Conservation (phyloP, 305 asterid species). For the Petunia hybrid region DNA sequence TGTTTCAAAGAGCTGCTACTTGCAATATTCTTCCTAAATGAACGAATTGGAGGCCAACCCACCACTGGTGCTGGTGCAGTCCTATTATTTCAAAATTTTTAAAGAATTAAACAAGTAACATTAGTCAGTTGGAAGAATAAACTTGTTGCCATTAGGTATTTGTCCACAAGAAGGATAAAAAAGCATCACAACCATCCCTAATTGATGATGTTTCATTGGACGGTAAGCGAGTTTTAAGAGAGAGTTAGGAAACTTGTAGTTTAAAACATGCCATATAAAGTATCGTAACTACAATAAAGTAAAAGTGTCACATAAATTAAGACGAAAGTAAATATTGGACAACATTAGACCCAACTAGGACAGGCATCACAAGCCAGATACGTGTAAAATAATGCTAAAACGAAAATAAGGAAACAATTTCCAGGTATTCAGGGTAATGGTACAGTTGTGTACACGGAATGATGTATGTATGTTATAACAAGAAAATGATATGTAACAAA, state of each 20-base stretch:
- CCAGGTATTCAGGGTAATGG: not conserved
- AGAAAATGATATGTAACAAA: conserved; percentile 14
- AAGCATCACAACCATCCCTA: too few relatives aligned
- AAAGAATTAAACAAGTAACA: not conserved
- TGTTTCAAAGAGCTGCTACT: conserved; percentile 52
- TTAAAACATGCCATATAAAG: too few relatives aligned
- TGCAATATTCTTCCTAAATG: conserved; percentile 69
- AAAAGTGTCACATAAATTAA: too few relatives aligned
- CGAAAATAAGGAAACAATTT: not conserved
- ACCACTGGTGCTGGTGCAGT: conserved; percentile 79
- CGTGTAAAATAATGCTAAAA: not conserved
- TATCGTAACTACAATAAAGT: too few relatives aligned
- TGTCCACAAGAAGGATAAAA: too few relatives aligned
- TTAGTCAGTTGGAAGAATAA: not conserved
- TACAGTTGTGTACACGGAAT: not conserved
- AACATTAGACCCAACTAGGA: too few relatives aligned
- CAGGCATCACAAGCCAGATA: too few relatives aligned
- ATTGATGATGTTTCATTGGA: too few relatives aligned
- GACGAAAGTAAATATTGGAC: too few relatives aligned
- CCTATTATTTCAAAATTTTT: conserved; percentile 37
- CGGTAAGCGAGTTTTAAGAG: too few relatives aligned
- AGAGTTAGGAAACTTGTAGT: too few relatives aligned
- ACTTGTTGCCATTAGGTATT: not conserved
- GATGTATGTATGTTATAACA: conserved; percentile 6
- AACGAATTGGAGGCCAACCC: conserved; percentile 90